Evolutionary conservation across 805 yeast species (phyloP).

Genomic region (Schwanniomyces pseudopolymorphus): DNA sequence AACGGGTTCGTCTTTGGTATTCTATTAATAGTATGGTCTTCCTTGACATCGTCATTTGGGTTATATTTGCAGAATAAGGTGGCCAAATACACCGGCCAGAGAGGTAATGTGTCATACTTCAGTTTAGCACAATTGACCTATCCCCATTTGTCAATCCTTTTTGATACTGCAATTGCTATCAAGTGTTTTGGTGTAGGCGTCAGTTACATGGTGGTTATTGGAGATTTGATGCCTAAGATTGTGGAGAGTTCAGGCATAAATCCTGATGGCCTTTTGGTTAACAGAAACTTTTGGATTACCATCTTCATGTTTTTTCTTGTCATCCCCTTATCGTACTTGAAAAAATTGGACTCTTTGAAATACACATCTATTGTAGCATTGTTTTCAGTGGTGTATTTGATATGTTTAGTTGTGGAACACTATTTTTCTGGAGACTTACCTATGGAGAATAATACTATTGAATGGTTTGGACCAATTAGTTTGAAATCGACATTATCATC

Average conservation of each 20-base stretch:
- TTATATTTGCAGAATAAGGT: constrained; percentile 61
- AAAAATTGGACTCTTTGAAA: constrained; percentile 64
- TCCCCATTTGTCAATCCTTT: constrained; percentile 66
- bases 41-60: constrained; percentile 55
- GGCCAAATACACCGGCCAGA: constrained; percentile 45
- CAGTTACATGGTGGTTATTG: constrained; percentile 69
- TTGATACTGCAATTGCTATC: constrained; percentile 70
- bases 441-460: constrained; percentile 14
- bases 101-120: constrained; percentile 42
- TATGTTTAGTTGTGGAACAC: constrained; percentile 53
- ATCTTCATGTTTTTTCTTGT: constrained; percentile 50
- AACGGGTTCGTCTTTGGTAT: constrained; percentile 48
- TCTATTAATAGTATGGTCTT: constrained; percentile 39
- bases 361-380: constrained; percentile 72
- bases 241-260: constrained; percentile 36
- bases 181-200: constrained; percentile 81
- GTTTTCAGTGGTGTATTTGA: constrained; percentile 62
- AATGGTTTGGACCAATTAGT: constrained; percentile 41
- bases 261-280: constrained; percentile 20
- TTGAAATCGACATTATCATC: constrained; percentile 49
- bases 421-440: constrained; percentile 32
- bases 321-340: constrained; percentile 63
- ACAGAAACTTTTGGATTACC: constrained; percentile 55
- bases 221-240: constrained; percentile 70
- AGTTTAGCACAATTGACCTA: constrained; percentile 58